Evolutionary conservation across 768 basidiomycete species (phyloP).

Genomic region (Tulasnella sp.): DNA sequence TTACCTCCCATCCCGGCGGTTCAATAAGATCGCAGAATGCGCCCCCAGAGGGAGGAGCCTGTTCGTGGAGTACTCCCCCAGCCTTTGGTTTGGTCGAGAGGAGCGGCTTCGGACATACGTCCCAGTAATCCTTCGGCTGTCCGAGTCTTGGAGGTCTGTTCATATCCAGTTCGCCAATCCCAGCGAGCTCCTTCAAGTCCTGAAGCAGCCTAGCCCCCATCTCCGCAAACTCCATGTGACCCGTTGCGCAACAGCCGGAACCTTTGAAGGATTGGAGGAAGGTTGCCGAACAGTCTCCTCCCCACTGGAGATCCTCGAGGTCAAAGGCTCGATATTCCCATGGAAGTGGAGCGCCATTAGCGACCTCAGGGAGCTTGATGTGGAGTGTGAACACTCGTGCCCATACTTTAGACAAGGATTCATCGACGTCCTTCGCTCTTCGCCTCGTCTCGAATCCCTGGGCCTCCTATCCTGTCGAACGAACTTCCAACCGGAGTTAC

Average conservation of each 20-base stretch:
- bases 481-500: neutral
- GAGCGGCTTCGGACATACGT: too few species aligned
- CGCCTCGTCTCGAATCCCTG: neutral
- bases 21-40: neutral
- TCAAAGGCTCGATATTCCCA: neutral
- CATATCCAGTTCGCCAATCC: neutral
- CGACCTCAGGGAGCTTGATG: neutral
- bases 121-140: neutral
- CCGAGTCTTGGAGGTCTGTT: neutral
- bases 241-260: neutral
- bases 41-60: neutral
- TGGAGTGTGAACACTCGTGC: neutral
- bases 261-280: neutral
- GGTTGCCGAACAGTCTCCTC: neutral
- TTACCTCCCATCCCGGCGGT: neutral
- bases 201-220: neutral
- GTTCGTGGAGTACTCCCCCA: neutral
- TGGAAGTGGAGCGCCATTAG: neutral
- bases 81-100: too few species aligned
- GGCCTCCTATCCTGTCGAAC: neutral
- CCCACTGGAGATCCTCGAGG: neutral
- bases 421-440: neutral
- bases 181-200: neutral
- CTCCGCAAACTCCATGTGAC: neutral
- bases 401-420: neutral